Conservation (phyloP, 495 filamentous ascomycete species). For the Xylaria venustula region DNA sequence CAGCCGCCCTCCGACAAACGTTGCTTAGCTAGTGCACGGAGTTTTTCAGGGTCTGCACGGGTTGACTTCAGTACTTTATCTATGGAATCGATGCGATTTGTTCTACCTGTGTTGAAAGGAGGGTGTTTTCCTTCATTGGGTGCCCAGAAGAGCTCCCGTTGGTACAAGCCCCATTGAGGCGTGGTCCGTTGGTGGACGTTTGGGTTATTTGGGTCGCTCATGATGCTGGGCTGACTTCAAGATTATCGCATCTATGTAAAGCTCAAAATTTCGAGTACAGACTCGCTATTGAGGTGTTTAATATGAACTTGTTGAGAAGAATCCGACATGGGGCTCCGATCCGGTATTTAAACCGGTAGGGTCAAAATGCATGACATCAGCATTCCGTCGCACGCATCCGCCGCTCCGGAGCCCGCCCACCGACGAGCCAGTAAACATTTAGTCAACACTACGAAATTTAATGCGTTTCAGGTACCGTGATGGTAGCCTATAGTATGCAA, state of each 20-base stretch:
- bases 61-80: neutral
- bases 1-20: slow-evolving; percentile 54
- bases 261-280: neutral
- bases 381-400: too few relatives aligned
- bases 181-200: slow-evolving; percentile 56
- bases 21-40: slow-evolving; percentile 58
- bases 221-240: slow-evolving; percentile 14
- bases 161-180: slow-evolving; percentile 61
- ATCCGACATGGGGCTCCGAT: too few relatives aligned
- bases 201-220: slow-evolving; percentile 57
- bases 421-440: too few relatives aligned
- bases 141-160: slow-evolving; percentile 61
- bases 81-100: neutral
- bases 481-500: too few relatives aligned
- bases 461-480: too few relatives aligned
- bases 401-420: too few relatives aligned
- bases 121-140: slow-evolving; percentile 54
- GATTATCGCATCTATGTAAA: neutral
- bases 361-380: too few relatives aligned
- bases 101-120: slow-evolving; percentile 53
- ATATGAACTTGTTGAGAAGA: too few relatives aligned
- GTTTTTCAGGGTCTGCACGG: slow-evolving; percentile 51
- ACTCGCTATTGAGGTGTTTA: too few relatives aligned
- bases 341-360: too few relatives aligned
- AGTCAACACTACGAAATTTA: too few relatives aligned